Evolutionary conservation across 2,329 filamentous ascomycete species (phyloP), one percentile per base, ranked within the genome.

Genomic region (Fusarium pilosicola): DNA sequence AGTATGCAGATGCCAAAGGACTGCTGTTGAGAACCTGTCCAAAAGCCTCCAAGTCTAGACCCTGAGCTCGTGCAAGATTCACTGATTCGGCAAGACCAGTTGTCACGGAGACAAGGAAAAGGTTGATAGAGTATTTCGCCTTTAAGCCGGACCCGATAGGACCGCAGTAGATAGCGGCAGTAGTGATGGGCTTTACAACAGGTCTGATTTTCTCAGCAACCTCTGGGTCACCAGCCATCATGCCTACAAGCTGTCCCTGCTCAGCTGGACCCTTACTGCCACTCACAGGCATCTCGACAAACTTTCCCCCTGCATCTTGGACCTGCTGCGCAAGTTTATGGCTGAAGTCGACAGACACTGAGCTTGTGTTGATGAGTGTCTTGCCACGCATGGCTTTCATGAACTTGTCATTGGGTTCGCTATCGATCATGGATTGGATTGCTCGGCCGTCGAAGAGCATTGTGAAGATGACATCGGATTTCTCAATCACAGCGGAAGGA

Each of bases 261-360:
- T 56, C 54, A 9, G 54, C 54, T 17, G 54, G 54, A 1, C n/a
- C n/a, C 3, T 56, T 56, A 1, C 54, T 56, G 1, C 54, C 54
- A 20, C 54, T 56, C 0, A 56, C 54, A 5, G 54, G 54, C 54
- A 56, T 56, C 12, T 56, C 54, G 1, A 56, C 2, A 9, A 56
- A 56, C 22, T 32, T 26, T 0, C 54, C 54, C 0, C 38, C 38
- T 1, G 54, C 38, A 7, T 24, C 3, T 0, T 44, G 28, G 28
- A 56, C 38, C 13, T 56, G 38, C 15, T 56, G 26, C 6, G 54
- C 28, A 24, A 56, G 54, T 6, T 32, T 44, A 6, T 56, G 38
- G 28, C 54, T 56, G 12, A 44, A 56, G 12, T 32, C 38, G n/a
- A 30, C 28, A 32, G 28, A 3, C 2, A 56, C 54, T 2, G 54